Evolutionary conservation across 169 alveolate species (phyloP).

Genomic region (Neospora caninum): DNA sequence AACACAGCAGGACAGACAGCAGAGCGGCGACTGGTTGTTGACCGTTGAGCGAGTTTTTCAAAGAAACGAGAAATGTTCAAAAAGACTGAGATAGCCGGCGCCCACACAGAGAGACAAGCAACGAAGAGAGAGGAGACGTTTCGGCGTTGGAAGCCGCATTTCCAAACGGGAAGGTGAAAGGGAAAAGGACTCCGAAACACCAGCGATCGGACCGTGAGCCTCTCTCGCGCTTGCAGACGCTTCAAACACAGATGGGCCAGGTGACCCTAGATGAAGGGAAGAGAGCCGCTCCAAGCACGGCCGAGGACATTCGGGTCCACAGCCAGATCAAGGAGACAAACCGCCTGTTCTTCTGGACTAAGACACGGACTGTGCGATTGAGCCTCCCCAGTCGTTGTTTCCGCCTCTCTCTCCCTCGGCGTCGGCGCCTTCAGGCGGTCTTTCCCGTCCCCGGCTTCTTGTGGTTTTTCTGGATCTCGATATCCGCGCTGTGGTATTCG

Average conservation of each 20-base stretch:
- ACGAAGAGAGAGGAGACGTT: too few species aligned
- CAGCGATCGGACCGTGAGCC: too few species aligned
- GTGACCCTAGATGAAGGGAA: not conserved
- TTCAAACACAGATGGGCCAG: not conserved
- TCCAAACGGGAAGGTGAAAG: too few species aligned
- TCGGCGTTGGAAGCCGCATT: too few species aligned
- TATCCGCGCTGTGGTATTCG: not conserved
- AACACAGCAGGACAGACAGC: too few species aligned
- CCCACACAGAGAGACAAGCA: too few species aligned
- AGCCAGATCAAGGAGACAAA: slow-evolving; percentile 46
- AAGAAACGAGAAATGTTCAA: too few species aligned
- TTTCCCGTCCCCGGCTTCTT: not conserved
- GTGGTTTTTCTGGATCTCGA: not conserved
- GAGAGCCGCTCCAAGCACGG: slow-evolving; percentile 48
- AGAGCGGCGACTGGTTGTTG: too few species aligned
- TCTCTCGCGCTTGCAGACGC: too few species aligned
- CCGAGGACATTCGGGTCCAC: slow-evolving; percentile 59
- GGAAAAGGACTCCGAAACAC: too few species aligned
- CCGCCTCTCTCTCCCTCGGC: not conserved
- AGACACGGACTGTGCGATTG: not conserved
- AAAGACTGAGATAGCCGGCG: too few species aligned
- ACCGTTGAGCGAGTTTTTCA: too few species aligned
- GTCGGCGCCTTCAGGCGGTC: not conserved
- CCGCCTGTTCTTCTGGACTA: slow-evolving; percentile 48
- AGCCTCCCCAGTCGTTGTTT: not conserved